phyloP scores from a whole-genome alignment of 164 flowering plant genomes.

The Liquidambar formosana region DNA sequence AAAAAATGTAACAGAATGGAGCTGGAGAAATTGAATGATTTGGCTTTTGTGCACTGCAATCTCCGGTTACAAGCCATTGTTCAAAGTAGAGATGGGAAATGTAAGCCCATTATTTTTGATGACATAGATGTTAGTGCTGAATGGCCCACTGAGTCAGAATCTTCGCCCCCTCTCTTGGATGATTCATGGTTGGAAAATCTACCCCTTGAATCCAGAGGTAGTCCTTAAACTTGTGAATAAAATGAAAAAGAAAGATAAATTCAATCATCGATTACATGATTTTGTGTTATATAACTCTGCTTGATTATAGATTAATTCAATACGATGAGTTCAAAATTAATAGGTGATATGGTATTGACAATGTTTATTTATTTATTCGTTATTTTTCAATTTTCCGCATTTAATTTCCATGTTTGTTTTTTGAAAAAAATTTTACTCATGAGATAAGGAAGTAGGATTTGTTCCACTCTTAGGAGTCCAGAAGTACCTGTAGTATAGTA shows the following conservation, averaged over 20 bases:
- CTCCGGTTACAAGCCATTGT: slow-evolving; percentile 52
- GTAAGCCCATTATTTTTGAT: slow-evolving; percentile 55
- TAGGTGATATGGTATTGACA: too few species aligned
- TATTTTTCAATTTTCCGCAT: too few species aligned
- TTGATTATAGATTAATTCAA: neutral
- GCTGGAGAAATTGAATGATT: slow-evolving; percentile 57
- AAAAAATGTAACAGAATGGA: slow-evolving; percentile 53
- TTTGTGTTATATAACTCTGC: slow-evolving; percentile 15
- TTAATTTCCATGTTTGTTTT: too few species aligned
- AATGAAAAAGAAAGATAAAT: neutral
- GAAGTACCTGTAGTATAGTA: too few species aligned
- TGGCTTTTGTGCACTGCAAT: slow-evolving; percentile 76
- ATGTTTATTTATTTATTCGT: too few species aligned
- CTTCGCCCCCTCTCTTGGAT: slow-evolving; percentile 49
- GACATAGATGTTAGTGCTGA: slow-evolving; percentile 64
- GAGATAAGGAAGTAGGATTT: too few species aligned
- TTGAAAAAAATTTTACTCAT: too few species aligned
- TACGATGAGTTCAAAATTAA: too few species aligned
- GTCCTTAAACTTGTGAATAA: slow-evolving; percentile 33
- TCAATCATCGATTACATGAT: slow-evolving; percentile 11
- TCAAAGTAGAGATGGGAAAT: slow-evolving; percentile 44
- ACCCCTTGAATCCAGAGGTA: slow-evolving; percentile 43
- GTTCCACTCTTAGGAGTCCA: too few species aligned
- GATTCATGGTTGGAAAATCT: slow-evolving; percentile 66
- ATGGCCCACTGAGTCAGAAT: slow-evolving; percentile 66